Conservation (phyloP, 148 eudicot genomes). For the Spergularia bocconei region DNA sequence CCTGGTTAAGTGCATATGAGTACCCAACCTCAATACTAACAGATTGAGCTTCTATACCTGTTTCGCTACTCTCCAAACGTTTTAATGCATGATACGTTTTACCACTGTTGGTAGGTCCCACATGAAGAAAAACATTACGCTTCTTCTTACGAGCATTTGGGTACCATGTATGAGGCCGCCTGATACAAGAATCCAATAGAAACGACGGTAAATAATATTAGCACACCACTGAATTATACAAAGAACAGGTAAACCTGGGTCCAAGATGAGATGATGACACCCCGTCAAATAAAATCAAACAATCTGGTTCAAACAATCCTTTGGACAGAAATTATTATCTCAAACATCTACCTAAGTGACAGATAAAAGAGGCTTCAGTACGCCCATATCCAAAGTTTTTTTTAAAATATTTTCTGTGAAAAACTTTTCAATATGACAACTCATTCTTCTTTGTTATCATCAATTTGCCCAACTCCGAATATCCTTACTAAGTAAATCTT, state of each 20-base stretch:
- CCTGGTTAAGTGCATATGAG: constrained; percentile 3
- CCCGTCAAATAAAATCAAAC: neutral
- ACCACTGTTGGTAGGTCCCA: constrained; percentile 98
- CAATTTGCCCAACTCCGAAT: too few species aligned
- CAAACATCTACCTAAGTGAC: neutral
- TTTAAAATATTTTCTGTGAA: neutral
- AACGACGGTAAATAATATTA: neutral
- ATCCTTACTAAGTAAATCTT: too few species aligned
- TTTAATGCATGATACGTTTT: constrained; percentile 89
- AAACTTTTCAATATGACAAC: neutral
- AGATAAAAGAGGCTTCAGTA: neutral
- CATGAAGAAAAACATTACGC: constrained; percentile 71
- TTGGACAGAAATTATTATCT: neutral
- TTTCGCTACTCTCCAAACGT: constrained; percentile 74
- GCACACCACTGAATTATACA: neutral
- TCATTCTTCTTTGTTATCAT: neutral
- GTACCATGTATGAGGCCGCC: constrained; percentile 95
- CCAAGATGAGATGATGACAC: neutral
- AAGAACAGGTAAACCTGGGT: neutral
- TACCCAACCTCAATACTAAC: neutral
- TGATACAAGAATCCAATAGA: constrained; percentile 19
- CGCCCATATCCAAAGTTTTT: neutral
- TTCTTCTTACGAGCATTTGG: constrained; percentile 82
- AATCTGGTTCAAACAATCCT: neutral
- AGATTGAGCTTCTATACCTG: constrained; percentile 47